Base-by-base conservation (phyloP, 306 rosid species). In the Urtica urens region DNA sequence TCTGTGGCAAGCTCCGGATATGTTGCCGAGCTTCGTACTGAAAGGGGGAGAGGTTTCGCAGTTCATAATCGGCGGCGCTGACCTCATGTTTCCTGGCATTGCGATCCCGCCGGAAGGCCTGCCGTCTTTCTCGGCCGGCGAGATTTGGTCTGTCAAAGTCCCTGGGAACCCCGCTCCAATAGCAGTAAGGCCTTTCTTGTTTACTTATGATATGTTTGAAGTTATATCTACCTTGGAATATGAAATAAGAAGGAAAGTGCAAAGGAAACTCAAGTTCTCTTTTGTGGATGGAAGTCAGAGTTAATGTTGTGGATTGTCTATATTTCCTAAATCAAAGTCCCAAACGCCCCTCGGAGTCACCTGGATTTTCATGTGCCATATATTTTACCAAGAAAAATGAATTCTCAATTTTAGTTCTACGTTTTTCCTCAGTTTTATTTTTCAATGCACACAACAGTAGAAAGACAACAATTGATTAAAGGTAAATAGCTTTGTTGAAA, bases 81-180 rank as follows among this genome's bases (percentile, higher is more conserved):
- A 88, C 62, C 72, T 88, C 73, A 88, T 88, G 97, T 88, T 88
- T 69, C 97, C 97, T 0, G 97, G 97, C 52, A 88, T 88, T 66
- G 68, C 50, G 25, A 69, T 83, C 28, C 95, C 93, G 52, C 64
- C 76, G 7, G 80, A 88, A 53, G 96, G 93, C 35, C 78, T 88
- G 14, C 93, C 95, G 22, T 68, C 93, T 0, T 88, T 88, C 70
- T 56, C 29, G 4, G 74, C 83, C 2, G 93, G 83, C 40, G 86
- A 81, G 57, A 28, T 71, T 7, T 88, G 97, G 97, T 78, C 95
- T 0, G 93, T 83, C 37, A 88, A 76, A 70, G 97, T 88, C 38
- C 96, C 96, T 0, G 96, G 93, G 58, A 88, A 88, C 71, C 81
- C 86, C 34, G 86, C 96, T 65, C 86, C 96, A 10, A 78, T 88